phyloP scores from a whole-genome alignment of 768 basidiomycete species.

The Xerocomus potaroensis region DNA sequence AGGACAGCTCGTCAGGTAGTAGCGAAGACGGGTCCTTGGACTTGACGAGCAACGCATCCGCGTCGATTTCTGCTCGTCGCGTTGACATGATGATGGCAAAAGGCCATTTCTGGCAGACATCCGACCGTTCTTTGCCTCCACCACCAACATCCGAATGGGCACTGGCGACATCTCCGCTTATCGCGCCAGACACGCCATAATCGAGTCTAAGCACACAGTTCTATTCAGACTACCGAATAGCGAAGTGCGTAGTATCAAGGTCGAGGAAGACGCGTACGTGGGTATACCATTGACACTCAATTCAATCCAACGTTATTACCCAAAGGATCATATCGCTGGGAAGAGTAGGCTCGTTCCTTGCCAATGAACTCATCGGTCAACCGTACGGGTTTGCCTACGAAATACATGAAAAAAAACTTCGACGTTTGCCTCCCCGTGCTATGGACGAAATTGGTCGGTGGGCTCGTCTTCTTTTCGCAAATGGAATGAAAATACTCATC shows the following conservation, averaged over 20 bases:
- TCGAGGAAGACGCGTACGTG: conserved; percentile 68
- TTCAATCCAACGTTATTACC: background rate
- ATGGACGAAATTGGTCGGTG: conserved; percentile 74
- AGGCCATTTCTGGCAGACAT: background rate
- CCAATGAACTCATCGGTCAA: conserved; percentile 73
- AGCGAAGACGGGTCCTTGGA: conserved; percentile 34
- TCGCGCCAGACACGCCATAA: conserved; percentile 29
- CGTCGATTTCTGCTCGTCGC: no score
- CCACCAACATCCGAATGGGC: conserved; percentile 14
- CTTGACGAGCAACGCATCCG: conserved; percentile 32
- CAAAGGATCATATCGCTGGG: conserved; percentile 70
- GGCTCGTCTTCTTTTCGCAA: conserved; percentile 1
- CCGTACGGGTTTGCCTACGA: conserved; percentile 90
- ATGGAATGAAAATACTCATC: conserved; percentile 4
- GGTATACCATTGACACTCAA: background rate
- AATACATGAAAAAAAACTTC: conserved; percentile 68
- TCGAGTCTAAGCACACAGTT: conserved; percentile 72
- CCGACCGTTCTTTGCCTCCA: background rate
- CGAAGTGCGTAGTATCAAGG: conserved; percentile 68
- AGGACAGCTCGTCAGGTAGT: conserved; percentile 52
- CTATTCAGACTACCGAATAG: conserved; percentile 77
- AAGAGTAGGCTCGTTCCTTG: conserved; percentile 80
- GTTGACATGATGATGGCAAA: no score
- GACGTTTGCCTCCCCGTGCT: conserved; percentile 53
- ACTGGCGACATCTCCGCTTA: conserved; percentile 1